phyloP scores from a whole-genome alignment of 257 asterid species.

The Paulownia fortunei region DNA sequence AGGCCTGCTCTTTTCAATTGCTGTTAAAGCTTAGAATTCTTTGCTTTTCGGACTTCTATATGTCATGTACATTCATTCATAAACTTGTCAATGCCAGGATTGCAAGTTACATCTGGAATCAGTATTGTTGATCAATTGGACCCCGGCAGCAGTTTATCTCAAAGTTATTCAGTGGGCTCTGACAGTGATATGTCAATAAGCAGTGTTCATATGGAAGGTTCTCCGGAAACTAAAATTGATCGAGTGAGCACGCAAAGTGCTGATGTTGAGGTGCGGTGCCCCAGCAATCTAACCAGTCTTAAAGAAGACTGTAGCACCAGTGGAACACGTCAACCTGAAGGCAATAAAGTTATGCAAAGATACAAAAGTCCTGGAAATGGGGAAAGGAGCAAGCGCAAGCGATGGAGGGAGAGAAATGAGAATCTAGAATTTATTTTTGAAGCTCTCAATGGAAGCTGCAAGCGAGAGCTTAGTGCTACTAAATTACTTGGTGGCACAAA shows the following conservation, averaged over 20 bases:
- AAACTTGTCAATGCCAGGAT: constrained; percentile 42
- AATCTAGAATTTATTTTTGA: constrained; percentile 50
- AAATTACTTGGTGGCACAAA: constrained; percentile 36
- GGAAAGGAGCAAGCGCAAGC: constrained; percentile 86
- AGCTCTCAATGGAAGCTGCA: constrained; percentile 50
- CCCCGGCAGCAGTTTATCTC: constrained; percentile 54
- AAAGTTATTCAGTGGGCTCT: constrained; percentile 51
- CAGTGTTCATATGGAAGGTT: constrained; percentile 51
- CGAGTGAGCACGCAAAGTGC: constrained; percentile 46
- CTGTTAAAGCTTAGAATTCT: neutral
- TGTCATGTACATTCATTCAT: constrained; percentile 14
- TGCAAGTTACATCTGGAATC: constrained; percentile 37
- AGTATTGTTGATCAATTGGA: constrained; percentile 50
- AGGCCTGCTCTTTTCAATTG: constrained; percentile 20
- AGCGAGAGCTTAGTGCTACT: constrained; percentile 49
- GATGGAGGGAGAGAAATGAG: constrained; percentile 94
- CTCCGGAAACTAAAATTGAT: constrained; percentile 51
- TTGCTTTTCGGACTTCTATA: neutral
- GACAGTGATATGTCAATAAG: constrained; percentile 59
- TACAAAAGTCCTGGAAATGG: constrained; percentile 56
- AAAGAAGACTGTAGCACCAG: constrained; percentile 88
- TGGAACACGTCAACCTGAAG: constrained; percentile 52
- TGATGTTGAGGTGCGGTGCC: constrained; percentile 66
- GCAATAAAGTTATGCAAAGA: constrained; percentile 55
- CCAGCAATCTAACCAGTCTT: constrained; percentile 55